Evolutionary conservation across 2,329 filamentous ascomycete genomes (phyloP).

Genomic region (Beauveria australis): DNA sequence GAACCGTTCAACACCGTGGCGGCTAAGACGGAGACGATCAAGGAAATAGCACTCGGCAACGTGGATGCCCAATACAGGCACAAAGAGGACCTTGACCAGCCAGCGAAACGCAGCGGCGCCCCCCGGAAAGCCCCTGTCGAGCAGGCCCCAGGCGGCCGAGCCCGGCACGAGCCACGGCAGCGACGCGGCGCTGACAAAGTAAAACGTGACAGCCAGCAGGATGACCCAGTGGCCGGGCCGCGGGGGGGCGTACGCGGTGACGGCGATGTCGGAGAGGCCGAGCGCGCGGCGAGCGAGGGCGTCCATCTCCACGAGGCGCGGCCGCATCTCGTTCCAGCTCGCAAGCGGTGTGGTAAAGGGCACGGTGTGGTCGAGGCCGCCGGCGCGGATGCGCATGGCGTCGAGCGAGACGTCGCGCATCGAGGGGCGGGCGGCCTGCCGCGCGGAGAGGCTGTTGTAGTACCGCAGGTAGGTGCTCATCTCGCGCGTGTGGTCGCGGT

Average conservation of each 20-base stretch:
- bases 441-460: constrained; percentile 50
- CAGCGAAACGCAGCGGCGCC: constrained; percentile 51
- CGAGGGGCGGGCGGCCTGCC: constrained; percentile 46
- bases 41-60: constrained; percentile 50
- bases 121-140: constrained; percentile 45
- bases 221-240: constrained; percentile 40
- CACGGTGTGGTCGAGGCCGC: constrained; percentile 38
- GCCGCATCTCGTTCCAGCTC: constrained; percentile 59
- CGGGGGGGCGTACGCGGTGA: constrained; percentile 34
- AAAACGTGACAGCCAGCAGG: constrained; percentile 46
- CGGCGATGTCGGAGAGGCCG: constrained; percentile 41
- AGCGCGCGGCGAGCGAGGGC: constrained; percentile 48
- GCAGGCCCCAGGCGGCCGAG: constrained; percentile 37
- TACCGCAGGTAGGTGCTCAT: constrained; percentile 71
- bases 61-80: constrained; percentile 57
- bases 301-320: constrained; percentile 64
- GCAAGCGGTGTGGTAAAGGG: constrained; percentile 62
- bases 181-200: constrained; percentile 42
- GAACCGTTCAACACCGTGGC: constrained; percentile 38
- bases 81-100: constrained; percentile 50
- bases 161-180: constrained; percentile 44
- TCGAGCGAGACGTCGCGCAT: constrained; percentile 11
- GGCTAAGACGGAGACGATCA: constrained; percentile 37
- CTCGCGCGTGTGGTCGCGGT: constrained; percentile 68
- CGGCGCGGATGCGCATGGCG: constrained; percentile 16